Evolutionary conservation across 768 basidiomycete species (phyloP).

Genomic region (Termitomyces eurrhizus): DNA sequence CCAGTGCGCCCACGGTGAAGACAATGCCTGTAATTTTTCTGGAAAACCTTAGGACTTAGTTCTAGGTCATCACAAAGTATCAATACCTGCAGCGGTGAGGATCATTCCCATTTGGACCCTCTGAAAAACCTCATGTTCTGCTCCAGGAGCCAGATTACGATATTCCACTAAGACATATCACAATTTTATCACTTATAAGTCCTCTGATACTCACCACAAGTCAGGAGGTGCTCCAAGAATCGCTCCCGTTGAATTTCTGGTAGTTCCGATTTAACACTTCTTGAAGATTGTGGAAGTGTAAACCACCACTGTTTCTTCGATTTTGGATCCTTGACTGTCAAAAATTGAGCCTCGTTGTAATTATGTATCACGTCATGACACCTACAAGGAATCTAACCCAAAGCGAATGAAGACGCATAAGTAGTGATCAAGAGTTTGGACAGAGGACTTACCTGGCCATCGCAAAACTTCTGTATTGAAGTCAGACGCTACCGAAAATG

Average conservation of each 20-base stretch:
- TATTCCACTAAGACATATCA: constrained; percentile 58
- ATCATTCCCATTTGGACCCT: constrained; percentile 79
- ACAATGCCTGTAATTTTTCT: constrained; percentile 81
- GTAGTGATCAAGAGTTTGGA: constrained; percentile 1
- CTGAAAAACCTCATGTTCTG: constrained; percentile 79
- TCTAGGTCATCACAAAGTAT: not conserved
- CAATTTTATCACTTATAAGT: not conserved
- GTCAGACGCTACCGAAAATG: constrained; percentile 55
- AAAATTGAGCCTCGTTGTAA: not conserved
- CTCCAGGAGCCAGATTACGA: constrained; percentile 41
- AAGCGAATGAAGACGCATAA: not conserved
- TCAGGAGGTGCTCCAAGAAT: constrained; percentile 57
- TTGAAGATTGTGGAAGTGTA: constrained; percentile 45
- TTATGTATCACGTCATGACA: not conserved
- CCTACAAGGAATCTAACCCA: constrained; percentile 19
- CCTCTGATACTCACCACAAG: constrained; percentile 49
- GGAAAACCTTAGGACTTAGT: constrained; percentile 4
- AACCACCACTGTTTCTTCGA: constrained; percentile 66
- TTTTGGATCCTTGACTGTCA: constrained; percentile 47
- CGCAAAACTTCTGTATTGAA: constrained; percentile 74
- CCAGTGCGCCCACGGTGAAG: constrained; percentile 68
- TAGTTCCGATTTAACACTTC: constrained; percentile 42
- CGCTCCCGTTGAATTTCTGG: constrained; percentile 46
- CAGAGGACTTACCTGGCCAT: constrained; percentile 48
- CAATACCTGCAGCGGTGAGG: constrained; percentile 65